Conservation (phyloP, 371 early-diverging fungal species). For the Apophysomyces variabilis region DNA sequence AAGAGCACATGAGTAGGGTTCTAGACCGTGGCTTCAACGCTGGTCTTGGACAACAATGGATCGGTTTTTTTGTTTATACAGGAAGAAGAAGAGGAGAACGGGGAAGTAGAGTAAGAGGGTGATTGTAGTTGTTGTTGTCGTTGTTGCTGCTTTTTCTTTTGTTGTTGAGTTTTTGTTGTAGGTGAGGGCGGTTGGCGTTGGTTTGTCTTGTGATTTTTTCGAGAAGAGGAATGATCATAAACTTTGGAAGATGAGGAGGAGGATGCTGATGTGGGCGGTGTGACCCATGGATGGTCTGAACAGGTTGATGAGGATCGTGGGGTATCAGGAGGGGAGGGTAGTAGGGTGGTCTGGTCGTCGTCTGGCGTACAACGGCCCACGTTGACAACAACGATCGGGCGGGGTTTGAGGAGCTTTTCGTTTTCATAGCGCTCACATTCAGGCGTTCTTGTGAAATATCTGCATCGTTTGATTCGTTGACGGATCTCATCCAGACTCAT, state of each 20-base stretch:
- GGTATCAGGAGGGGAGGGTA: slow-evolving; percentile 1
- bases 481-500: slow-evolving; percentile 70
- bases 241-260: too few relatives aligned
- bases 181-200: neutral
- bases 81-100: neutral
- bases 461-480: slow-evolving; percentile 59
- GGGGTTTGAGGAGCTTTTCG: neutral
- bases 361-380: neutral
- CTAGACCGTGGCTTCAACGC: neutral
- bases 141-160: too few relatives aligned
- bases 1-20: neutral
- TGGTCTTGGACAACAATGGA: slow-evolving; percentile 1
- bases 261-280: neutral
- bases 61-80: neutral
- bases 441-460: slow-evolving; percentile 57
- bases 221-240: too few relatives aligned
- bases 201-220: neutral
- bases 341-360: too few relatives aligned
- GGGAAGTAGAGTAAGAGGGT: too few relatives aligned
- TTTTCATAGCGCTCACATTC: slow-evolving; percentile 32
- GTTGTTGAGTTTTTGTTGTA: neutral
- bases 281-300: neutral
- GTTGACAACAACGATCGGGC: neutral
- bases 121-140: too few relatives aligned
- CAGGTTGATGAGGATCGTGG: neutral